Conservation (phyloP, 1,139 yeast genomes). For the Yamadazyma dendronema region DNA sequence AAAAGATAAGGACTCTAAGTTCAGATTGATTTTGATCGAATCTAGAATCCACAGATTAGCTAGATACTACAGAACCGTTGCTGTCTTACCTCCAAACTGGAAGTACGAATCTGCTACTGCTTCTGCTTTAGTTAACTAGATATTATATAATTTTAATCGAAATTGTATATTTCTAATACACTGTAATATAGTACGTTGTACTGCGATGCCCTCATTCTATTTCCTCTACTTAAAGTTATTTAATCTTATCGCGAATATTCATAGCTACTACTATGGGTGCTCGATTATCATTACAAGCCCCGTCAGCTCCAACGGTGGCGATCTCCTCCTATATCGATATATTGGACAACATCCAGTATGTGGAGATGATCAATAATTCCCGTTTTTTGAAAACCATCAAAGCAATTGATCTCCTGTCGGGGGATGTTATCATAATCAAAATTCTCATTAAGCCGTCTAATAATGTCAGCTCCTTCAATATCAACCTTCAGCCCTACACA, state of each 20-base stretch:
- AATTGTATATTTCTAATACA: slow-evolving; percentile 7
- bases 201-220: background rate
- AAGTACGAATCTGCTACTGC: slow-evolving; percentile 99
- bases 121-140: slow-evolving; percentile 97
- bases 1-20: slow-evolving; percentile 99
- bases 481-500: slow-evolving; percentile 33
- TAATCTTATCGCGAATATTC: background rate
- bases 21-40: slow-evolving; percentile 99
- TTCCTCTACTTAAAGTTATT: no score
- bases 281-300: slow-evolving; percentile 79
- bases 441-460: slow-evolving; percentile 73
- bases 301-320: slow-evolving; percentile 90
- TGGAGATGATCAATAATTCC: slow-evolving; percentile 68
- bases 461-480: slow-evolving; percentile 17
- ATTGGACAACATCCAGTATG: slow-evolving; percentile 69
- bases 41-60: slow-evolving; percentile 99
- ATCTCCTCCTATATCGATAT: slow-evolving; percentile 86
- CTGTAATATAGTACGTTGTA: slow-evolving; percentile 2
- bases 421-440: slow-evolving; percentile 68
- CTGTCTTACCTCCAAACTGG: slow-evolving; percentile 99
- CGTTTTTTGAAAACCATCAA: slow-evolving; percentile 84
- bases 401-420: slow-evolving; percentile 63
- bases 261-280: slow-evolving; percentile 63
- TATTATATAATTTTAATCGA: slow-evolving; percentile 6
- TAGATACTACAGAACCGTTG: slow-evolving; percentile 99